phyloP scores from a whole-genome alignment of 805 yeast species.

The Sungouiella thailandica region DNA sequence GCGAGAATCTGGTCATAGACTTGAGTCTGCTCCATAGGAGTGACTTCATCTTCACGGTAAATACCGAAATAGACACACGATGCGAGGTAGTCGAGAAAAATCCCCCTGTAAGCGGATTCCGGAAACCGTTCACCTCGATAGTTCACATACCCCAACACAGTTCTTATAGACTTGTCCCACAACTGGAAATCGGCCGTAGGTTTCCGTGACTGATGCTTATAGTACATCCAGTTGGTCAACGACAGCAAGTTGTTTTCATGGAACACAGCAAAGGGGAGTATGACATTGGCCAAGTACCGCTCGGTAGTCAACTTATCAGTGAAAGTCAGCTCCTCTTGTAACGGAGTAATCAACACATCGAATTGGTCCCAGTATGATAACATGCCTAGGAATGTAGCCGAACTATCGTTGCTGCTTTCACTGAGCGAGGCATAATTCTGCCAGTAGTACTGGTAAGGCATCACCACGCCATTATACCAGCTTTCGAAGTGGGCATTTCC shows the following conservation, averaged over 20 bases:
- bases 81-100: conserved; percentile 5
- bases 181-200: conserved; percentile 4
- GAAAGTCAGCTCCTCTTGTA: conserved; percentile 7
- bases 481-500: conserved; percentile 14
- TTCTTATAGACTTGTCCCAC: conserved; percentile 10
- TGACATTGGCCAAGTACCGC: conserved; percentile 24
- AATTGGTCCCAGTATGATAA: conserved; percentile 15
- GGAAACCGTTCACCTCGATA: conserved; percentile 2
- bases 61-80: conserved; percentile 12
- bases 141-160: conserved; percentile 4
- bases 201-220: background rate
- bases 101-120: background rate
- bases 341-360: conserved; percentile 20
- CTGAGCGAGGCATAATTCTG: conserved; percentile 17
- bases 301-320: conserved; percentile 12
- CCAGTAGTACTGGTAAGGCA: conserved; percentile 28
- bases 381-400: conserved; percentile 13
- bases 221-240: conserved; percentile 23
- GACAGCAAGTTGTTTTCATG: conserved; percentile 19
- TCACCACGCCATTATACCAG: conserved; percentile 26
- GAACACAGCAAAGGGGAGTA: conserved; percentile 23
- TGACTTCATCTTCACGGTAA: conserved; percentile 7
- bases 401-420: conserved; percentile 1
- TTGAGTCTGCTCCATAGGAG: conserved; percentile 23
- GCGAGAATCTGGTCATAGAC: conserved; percentile 26